Conservation (phyloP, 2,329 filamentous ascomycete genomes). For the Xylariaceae sp. region DNA sequence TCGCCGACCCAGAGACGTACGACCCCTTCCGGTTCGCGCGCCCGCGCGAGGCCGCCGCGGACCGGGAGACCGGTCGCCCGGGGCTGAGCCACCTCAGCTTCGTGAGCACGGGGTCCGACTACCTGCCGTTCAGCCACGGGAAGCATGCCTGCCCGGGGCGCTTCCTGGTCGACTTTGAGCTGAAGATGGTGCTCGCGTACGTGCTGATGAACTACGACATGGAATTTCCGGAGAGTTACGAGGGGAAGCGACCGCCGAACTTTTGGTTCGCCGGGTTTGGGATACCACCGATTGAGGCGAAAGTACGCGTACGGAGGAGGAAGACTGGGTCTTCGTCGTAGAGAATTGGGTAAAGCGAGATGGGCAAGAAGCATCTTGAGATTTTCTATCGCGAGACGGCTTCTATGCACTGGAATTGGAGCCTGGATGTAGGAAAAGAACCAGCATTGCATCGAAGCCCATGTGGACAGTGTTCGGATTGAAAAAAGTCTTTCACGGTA, state of each 20-base stretch:
- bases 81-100: conserved; percentile 27
- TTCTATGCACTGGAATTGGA: too few relatives aligned
- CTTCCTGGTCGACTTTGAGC: conserved; percentile 34
- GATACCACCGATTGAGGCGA: conserved; percentile 14
- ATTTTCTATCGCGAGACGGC: too few relatives aligned
- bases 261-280: conserved; percentile 13
- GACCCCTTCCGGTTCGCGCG: conserved; percentile 39
- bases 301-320: conserved; percentile 13
- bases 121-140: conserved; percentile 34
- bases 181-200: conserved; percentile 31
- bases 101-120: conserved; percentile 27
- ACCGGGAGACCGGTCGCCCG: conserved; percentile 8
- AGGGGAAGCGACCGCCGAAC: conserved; percentile 15
- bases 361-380: too few relatives aligned
- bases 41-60: conserved; percentile 21
- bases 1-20: conserved; percentile 32
- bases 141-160: conserved; percentile 36
- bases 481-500: too few relatives aligned
- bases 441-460: too few relatives aligned
- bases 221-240: conserved; percentile 17
- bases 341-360: too few relatives aligned
- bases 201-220: conserved; percentile 32
- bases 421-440: too few relatives aligned
- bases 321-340: not conserved
- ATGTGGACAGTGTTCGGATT: too few relatives aligned